Conservation (phyloP, 352 stramenopile genomes). For the Phytophthora podocarpi region DNA sequence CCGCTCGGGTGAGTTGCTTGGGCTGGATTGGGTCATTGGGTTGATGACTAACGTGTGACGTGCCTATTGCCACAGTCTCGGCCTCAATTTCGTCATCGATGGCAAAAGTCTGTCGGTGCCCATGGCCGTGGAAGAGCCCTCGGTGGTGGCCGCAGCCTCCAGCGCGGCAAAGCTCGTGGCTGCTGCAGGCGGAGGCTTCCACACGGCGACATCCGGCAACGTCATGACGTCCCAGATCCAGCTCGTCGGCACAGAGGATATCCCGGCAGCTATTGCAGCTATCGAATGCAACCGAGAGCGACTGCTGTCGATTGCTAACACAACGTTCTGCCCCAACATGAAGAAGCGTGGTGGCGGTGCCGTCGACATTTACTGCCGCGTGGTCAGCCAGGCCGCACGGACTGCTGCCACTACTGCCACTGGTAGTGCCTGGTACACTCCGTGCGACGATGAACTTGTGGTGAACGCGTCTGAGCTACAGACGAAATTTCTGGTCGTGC, state of each 20-base stretch:
- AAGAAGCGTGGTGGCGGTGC: conserved; percentile 84
- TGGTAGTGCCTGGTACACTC: conserved; percentile 62
- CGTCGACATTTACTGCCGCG: conserved; percentile 81
- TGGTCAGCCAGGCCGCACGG: conserved; percentile 60
- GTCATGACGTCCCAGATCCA: conserved; percentile 91
- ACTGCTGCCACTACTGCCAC: conserved; percentile 17
- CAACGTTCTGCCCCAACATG: conserved; percentile 83
- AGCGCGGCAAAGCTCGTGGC: conserved; percentile 86
- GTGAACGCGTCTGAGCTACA: conserved; percentile 43
- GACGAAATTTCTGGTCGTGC: conserved; percentile 76
- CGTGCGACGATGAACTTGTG: conserved; percentile 56
- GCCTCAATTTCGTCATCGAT: conserved; percentile 89
- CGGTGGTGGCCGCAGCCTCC: conserved; percentile 82
- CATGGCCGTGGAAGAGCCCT: conserved; percentile 88
- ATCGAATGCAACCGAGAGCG: conserved; percentile 59
- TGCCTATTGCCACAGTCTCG: conserved; percentile 42
- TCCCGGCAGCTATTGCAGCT: conserved; percentile 53
- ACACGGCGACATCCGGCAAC: conserved; percentile 76
- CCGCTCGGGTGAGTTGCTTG: conserved; percentile 64
- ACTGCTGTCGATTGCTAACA: conserved; percentile 76
- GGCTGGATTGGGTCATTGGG: not conserved
- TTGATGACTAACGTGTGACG: conserved; percentile 4
- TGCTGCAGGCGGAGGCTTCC: conserved; percentile 71
- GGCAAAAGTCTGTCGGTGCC: conserved; percentile 78
- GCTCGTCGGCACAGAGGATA: conserved; percentile 73